phyloP scores from a whole-genome alignment of 2,329 filamentous ascomycete genomes.

The Apiospora rasikravindrae region DNA sequence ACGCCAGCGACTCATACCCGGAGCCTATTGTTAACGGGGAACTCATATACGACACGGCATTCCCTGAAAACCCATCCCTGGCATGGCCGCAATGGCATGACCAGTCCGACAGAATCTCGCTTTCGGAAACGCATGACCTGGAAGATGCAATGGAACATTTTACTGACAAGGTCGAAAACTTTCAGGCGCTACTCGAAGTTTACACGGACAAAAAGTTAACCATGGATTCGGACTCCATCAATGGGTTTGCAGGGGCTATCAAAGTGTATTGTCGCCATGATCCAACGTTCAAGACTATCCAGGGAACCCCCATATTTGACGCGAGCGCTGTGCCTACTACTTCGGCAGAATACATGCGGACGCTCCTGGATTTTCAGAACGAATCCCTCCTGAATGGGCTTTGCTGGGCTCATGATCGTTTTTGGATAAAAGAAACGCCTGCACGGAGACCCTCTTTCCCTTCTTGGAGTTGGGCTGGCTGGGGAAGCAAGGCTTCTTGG shows the following conservation, averaged over 20 bases:
- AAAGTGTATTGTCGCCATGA: constrained; percentile 8
- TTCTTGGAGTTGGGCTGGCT: constrained; percentile 19
- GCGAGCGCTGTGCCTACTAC: background rate
- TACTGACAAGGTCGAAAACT: background rate
- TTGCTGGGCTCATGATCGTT: background rate
- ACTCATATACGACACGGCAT: background rate
- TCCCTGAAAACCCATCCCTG: background rate
- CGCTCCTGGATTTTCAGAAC: background rate
- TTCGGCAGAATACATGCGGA: background rate
- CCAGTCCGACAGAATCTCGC: background rate
- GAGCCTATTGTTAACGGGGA: background rate
- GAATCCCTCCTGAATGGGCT: background rate
- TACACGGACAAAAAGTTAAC: constrained; percentile 19
- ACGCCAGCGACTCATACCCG: constrained; percentile 19
- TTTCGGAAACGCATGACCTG: background rate
- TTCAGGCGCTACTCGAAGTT: constrained; percentile 5
- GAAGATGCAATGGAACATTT: constrained; percentile 6
- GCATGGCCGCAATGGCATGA: background rate
- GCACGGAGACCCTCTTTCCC: background rate
- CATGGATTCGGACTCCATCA: constrained; percentile 17
- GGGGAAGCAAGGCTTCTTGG: background rate
- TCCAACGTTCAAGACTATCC: background rate
- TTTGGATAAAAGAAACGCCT: background rate
- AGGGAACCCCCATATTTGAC: constrained; percentile 10
- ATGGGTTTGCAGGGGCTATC: constrained; percentile 18